Base-by-base conservation (phyloP, 164 flowering plant species). In the Berberis thunbergii region DNA sequence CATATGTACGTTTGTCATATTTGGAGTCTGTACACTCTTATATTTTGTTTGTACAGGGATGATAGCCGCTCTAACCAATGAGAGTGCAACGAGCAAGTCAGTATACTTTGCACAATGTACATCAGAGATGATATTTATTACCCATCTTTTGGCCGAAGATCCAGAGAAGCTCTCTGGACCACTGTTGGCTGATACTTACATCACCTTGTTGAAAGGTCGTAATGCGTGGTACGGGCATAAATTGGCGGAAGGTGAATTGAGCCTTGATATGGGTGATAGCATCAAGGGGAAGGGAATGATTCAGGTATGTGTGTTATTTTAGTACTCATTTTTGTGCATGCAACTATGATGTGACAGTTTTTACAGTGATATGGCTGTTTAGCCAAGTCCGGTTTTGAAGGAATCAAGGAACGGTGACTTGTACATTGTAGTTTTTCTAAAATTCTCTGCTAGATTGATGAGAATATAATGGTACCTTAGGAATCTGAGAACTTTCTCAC, bases 21-120 rank as follows among this genome's bases (percentile, higher is more conserved):
- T 26, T 26, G 26, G 26, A 26, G 26, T 26, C 26, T 26, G 26
- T 26, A 26, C 26, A 4, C 12, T 3, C 60, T 70, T 5, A 43
- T 42, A 43, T 54, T 44, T 62, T 12, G n/a, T 62, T 53, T 69
- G 56, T n/a, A 48, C 78, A 89, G 98, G 96, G 70, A 92, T 92
- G 95, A 84, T 92, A 52, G 98, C 95, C 10, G 88, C 95, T 65
- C 78, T 92, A 49, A 92, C 98, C 45, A 92, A 92, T 59, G 98
- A 92, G 77, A 92, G 96, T 76, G 98, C 98, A 57, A 92, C 98
- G 42, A 92, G 96, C 83, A 89, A 92, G 75, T 83, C 98, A 38
- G 96, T 92, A 10, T 89, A 92, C 76, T 92, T 92, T 79, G 96
- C 98, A 38, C 98, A 87, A 63, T 92, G 98, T 73, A 92, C 98